Conservation (phyloP, 306 rosid genomes). For the Trichosanthes cucumerina region DNA sequence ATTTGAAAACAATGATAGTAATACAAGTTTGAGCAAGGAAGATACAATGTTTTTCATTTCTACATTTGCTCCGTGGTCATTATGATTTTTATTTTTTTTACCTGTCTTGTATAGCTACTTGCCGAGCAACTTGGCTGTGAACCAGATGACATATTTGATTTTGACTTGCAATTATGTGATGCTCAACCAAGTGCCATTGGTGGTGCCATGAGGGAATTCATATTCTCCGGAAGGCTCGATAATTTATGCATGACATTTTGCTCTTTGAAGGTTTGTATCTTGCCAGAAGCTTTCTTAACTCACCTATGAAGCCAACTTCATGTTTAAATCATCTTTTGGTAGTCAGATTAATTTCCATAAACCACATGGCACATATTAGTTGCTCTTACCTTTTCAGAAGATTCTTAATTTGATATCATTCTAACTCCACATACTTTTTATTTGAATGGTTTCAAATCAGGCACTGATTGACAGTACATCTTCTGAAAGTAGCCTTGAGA, state of each 20-base stretch:
- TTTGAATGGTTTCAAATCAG: constrained; percentile 30
- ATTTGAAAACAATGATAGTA: neutral
- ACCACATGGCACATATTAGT: neutral
- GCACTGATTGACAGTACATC: constrained; percentile 63
- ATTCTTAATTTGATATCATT: neutral
- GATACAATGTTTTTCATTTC: neutral
- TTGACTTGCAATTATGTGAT: constrained; percentile 90
- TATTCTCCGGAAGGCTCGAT: constrained; percentile 82
- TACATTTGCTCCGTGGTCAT: constrained; percentile 10
- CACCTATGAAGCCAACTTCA: too few relatives aligned
- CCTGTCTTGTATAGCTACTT: constrained; percentile 41
- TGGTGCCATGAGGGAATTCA: constrained; percentile 59
- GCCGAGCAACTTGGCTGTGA: constrained; percentile 56
- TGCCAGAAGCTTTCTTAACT: too few relatives aligned
- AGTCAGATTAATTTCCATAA: neutral
- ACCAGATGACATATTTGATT: constrained; percentile 60
- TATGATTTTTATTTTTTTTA: neutral
- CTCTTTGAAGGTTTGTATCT: constrained; percentile 54
- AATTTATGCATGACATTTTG: constrained; percentile 88
- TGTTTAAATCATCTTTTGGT: neutral
- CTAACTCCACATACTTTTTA: neutral
- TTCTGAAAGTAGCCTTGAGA: constrained; percentile 53
- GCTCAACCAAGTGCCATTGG: constrained; percentile 68
- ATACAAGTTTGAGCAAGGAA: neutral
- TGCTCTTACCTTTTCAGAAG: neutral